Evolutionary conservation across 257 asterid species (phyloP), one percentile per base, ranked within the genome.

Genomic region (Catharanthus roseus): DNA sequence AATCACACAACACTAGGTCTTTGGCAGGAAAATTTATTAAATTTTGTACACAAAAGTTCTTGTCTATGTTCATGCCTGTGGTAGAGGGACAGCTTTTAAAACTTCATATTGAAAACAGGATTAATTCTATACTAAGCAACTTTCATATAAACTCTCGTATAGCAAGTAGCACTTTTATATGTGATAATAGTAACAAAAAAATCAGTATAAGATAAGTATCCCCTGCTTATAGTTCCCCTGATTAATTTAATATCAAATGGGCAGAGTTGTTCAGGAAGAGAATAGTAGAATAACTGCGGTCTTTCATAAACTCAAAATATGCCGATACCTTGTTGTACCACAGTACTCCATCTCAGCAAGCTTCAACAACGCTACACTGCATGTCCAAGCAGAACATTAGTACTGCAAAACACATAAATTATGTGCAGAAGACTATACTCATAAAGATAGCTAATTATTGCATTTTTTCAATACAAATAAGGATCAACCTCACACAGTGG

Each of bases 291-390:
- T 0, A 15, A 72, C 42, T 38, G 42, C 2, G 51, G 29, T 33
- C 47, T 16, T 23, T 31, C 18, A n/a, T 47, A 36, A 5, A 38
- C 45, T 26, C 29, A 31, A 16, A 34, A 69, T 26, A 51, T 26
- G 75, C 34, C 15, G 39, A 79, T 84, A 92, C 98, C 98, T 92
- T 65, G 97, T 92, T 77, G 97, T 92, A 69, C 98, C 97, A 78
- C 82, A 88, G 76, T 92, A 92, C 68, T 87, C 98, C 97, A 92
- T 88, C 82, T 85, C 85, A n/a, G 95, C 96, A n/a, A 92, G 96
- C 87, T 83, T 92, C 86, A 88, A 57, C 49, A 92, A 51, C 60
- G 97, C 91, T 47, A 87, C 98, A 81, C 98, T 92, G 87, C 72
- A 79, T 18, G 64, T 50, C 67, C 45, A 77, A 42, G 47, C 31